These are phyloP conservation scores for Pilatotrama ljubarskyi DNA, from an alignment of 768 basidiomycete species.

Conservation along the genomic window DNA sequence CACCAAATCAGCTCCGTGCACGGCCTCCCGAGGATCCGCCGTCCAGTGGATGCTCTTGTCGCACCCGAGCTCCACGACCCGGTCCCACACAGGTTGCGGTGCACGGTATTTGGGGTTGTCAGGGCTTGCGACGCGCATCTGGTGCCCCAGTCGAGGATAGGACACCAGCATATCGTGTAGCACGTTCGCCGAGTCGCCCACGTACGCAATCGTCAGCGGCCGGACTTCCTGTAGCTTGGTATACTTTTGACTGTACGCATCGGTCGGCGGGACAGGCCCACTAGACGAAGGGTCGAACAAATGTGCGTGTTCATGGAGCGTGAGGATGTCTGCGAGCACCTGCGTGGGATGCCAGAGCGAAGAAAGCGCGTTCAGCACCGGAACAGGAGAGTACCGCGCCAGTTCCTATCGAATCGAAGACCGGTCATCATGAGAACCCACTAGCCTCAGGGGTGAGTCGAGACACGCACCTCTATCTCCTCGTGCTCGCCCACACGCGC, in stretches of 20 bases:
- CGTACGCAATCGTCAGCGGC: constrained; percentile 87
- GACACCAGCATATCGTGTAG: constrained; percentile 97
- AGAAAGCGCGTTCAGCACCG: constrained; percentile 94
- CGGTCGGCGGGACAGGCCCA: constrained; percentile 18
- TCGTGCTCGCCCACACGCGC: constrained; percentile 91
- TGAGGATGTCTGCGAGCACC: constrained; percentile 89
- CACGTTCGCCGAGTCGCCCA: constrained; percentile 95
- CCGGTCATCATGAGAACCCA: background rate
- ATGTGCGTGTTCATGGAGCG: constrained; percentile 75
- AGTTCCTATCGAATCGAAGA: constrained; percentile 64
- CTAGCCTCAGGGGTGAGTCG: background rate
- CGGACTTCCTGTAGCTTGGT: constrained; percentile 54
- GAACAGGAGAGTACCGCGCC: constrained; percentile 86
- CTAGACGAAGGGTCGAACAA: constrained; percentile 43
- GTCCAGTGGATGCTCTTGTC: constrained; percentile 76
- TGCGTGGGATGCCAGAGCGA: constrained; percentile 97
- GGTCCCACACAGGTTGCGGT: constrained; percentile 74
- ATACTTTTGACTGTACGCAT: background rate
- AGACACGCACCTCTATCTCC: constrained; percentile 78
- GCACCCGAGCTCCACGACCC: constrained; percentile 73
- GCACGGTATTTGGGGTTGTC: constrained; percentile 59
- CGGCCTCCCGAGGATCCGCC: constrained; percentile 80
- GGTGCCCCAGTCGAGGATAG: constrained; percentile 87
- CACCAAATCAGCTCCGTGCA: constrained; percentile 88
- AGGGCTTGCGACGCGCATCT: constrained; percentile 83